Evolutionary conservation across 192 early-diverging fungal genomes (phyloP).

Genomic region (Coemansia umbellata): DNA sequence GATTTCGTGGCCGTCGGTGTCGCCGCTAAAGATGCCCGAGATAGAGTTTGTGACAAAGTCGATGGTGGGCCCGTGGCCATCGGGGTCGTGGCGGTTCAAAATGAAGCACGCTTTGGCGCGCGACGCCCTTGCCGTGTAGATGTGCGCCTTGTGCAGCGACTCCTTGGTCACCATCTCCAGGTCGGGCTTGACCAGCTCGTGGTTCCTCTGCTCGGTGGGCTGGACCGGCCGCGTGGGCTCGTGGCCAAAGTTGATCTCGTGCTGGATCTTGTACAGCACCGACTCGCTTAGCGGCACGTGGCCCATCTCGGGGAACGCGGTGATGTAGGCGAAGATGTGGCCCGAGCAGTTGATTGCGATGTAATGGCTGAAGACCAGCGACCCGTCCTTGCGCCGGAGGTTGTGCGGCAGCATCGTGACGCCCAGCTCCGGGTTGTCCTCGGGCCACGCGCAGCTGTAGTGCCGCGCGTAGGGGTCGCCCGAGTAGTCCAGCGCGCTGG

Average conservation of each 20-base stretch:
- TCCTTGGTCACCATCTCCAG: conserved; percentile 26
- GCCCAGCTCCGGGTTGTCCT: conserved; percentile 42
- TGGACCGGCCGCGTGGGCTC: not conserved
- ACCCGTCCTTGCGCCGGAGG: conserved; percentile 17
- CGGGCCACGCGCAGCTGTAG: conserved; percentile 47
- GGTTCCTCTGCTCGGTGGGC: not conserved
- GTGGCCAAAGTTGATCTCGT: conserved; percentile 19
- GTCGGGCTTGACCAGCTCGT: conserved; percentile 7
- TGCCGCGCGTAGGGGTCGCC: conserved; percentile 37
- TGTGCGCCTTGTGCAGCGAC: conserved; percentile 24
- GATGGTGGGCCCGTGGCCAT: conserved; percentile 18
- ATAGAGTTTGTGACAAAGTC: conserved; percentile 45
- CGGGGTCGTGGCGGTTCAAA: not conserved
- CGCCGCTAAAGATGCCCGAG: conserved; percentile 23
- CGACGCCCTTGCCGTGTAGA: conserved; percentile 35
- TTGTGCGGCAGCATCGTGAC: conserved; percentile 46
- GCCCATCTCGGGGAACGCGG: conserved; percentile 32
- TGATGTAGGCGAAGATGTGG: conserved; percentile 29
- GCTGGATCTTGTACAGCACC: conserved; percentile 37
- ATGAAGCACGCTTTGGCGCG: conserved; percentile 42
- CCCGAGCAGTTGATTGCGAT: conserved; percentile 42
- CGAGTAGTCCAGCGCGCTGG: conserved; percentile 34
- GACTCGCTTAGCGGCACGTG: conserved; percentile 21
- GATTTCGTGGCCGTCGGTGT: conserved; percentile 35
- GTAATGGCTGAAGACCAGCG: conserved; percentile 18